A percentile compares a stretch with the other conserved stretches of the same genome.
Conservation (phyloP, 495 filamentous ascomycete species). For the Venustampulla echinocandica region DNA sequence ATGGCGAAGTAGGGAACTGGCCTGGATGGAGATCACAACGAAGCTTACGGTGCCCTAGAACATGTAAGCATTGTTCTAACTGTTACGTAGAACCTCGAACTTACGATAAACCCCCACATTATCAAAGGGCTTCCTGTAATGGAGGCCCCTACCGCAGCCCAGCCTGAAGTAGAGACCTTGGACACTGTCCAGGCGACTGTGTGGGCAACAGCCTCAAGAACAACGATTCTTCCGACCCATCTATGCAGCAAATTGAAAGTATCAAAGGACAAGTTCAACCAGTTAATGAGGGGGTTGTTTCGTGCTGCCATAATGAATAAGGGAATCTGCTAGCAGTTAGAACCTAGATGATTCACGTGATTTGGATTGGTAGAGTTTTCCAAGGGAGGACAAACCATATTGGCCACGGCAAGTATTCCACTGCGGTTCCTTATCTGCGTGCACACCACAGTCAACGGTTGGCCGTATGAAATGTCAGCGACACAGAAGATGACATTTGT, state of each 20-base stretch:
- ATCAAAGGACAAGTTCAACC: slow-evolving; percentile 62
- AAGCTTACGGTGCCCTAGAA: slow-evolving; percentile 49
- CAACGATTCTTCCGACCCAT: slow-evolving; percentile 69
- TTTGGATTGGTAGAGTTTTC: slow-evolving; percentile 53
- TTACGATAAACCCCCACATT: slow-evolving; percentile 47
- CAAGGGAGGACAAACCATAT: slow-evolving; percentile 45
- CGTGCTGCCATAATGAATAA: slow-evolving; percentile 50
- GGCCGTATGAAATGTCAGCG: slow-evolving; percentile 55
- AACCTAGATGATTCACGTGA: slow-evolving; percentile 29
- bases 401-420: slow-evolving; percentile 73
- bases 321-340: slow-evolving; percentile 32
- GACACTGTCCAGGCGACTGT: slow-evolving; percentile 37
- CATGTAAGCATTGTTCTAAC: slow-evolving; percentile 14
- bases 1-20: slow-evolving; percentile 68
- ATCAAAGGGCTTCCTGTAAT: slow-evolving; percentile 32
- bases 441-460: slow-evolving; percentile 40
- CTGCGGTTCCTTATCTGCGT: slow-evolving; percentile 74
- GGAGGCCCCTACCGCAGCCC: slow-evolving; percentile 32
- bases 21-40: slow-evolving; percentile 57
- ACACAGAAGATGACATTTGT: slow-evolving; percentile 76
- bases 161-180: slow-evolving; percentile 31
- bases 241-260: slow-evolving; percentile 75
- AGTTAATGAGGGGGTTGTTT: slow-evolving; percentile 51
- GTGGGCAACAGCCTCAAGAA: slow-evolving; percentile 55
- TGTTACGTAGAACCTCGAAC: slow-evolving; percentile 18